Evolutionary conservation across 2,329 filamentous ascomycete species (phyloP).

Genomic region (Blastomyces gilchristii): DNA sequence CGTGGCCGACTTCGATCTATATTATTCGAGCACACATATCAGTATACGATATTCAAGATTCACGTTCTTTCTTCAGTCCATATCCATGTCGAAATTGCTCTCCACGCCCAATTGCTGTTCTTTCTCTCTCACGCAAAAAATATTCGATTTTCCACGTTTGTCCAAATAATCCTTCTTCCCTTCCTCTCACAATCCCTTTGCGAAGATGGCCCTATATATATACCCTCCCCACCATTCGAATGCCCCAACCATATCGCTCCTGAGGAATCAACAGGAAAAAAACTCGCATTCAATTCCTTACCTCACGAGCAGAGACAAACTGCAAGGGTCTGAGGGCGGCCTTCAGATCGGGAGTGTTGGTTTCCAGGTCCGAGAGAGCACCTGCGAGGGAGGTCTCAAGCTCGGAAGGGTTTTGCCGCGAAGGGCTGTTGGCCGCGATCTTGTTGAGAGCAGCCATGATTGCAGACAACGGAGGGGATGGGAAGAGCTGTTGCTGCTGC

Average conservation of each 20-base stretch:
- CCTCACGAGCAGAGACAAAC: slow-evolving; percentile 98
- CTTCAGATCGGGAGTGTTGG: slow-evolving; percentile 97
- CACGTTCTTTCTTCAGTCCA: slow-evolving; percentile 11
- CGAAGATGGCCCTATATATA: not conserved
- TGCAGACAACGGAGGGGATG: slow-evolving; percentile 24
- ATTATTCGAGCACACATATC: slow-evolving; percentile 28
- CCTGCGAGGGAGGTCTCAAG: slow-evolving; percentile 93
- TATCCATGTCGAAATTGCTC: slow-evolving; percentile 7
- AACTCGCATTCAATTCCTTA: slow-evolving; percentile 45
- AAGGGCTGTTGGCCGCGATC: slow-evolving; percentile 95
- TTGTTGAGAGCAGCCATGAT: slow-evolving; percentile 82
- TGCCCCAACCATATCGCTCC: not conserved
- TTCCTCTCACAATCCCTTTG: not conserved
- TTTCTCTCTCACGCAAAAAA: not conserved
- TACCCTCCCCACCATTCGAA: not conserved
- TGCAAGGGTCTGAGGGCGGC: slow-evolving; percentile 91
- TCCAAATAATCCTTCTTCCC: not conserved
- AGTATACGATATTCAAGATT: slow-evolving; percentile 13
- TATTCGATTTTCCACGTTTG: not conserved
- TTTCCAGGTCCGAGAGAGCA: slow-evolving; percentile 98
- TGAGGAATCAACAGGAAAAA: slow-evolving; percentile 1
- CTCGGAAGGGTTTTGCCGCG: slow-evolving; percentile 91
- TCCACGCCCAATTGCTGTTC: not conserved
- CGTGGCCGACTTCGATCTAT: slow-evolving; percentile 99
- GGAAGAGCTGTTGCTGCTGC: slow-evolving; percentile 12